Evolutionary conservation across 176 grass and related monocot genomes (phyloP).

Genomic region (Carex kokanica): DNA sequence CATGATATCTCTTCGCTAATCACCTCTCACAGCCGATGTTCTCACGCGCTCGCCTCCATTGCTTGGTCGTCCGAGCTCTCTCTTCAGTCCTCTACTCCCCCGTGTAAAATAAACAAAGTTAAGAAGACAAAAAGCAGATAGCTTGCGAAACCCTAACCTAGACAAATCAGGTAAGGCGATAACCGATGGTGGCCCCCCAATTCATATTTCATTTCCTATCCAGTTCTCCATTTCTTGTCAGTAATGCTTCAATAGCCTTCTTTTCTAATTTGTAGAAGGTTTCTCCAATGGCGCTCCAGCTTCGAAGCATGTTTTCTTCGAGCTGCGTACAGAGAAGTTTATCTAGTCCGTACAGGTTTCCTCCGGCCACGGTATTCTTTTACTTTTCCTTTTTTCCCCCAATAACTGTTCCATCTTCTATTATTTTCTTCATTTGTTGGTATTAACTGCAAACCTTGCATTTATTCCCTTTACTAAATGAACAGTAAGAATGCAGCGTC

Average conservation of each 20-base stretch:
- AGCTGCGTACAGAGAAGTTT: constrained; percentile 36
- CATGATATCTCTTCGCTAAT: background rate
- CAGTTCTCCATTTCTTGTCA: background rate
- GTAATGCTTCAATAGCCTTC: background rate
- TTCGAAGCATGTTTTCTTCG: constrained; percentile 54
- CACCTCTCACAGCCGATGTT: background rate
- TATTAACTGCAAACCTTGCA: background rate
- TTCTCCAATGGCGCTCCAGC: constrained; percentile 61
- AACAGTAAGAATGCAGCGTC: no score
- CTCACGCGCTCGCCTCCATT: background rate
- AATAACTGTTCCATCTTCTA: background rate
- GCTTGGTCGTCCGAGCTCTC: background rate
- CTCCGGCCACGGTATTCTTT: constrained; percentile 43
- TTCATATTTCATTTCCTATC: background rate
- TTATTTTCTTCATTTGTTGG: background rate
- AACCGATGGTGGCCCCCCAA: background rate
- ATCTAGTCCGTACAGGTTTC: constrained; percentile 25
- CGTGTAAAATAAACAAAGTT: background rate
- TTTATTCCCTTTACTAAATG: background rate
- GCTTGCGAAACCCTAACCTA: constrained; percentile 38
- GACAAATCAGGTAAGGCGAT: background rate
- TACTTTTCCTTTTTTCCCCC: background rate
- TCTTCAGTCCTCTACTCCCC: background rate
- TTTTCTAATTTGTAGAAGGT: background rate
- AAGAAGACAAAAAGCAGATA: background rate